phyloP scores from a whole-genome alignment of 2,329 filamentous ascomycete genomes.

The Hirsutella minnesotensis region DNA sequence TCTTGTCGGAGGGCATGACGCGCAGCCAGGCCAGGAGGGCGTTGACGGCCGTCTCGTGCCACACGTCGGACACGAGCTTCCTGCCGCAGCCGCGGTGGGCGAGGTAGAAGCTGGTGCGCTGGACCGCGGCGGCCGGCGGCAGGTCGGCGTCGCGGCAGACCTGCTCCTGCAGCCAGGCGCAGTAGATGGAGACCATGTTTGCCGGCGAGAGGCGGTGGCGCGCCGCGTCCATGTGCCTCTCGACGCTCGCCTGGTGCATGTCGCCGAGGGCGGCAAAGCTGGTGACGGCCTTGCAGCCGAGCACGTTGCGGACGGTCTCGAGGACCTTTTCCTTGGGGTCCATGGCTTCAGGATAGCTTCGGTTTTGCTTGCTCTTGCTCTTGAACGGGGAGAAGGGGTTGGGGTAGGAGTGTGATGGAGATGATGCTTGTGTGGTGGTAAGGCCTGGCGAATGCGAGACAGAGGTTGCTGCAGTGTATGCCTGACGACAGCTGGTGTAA shows the following conservation, averaged over 20 bases:
- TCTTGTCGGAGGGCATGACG: not conserved
- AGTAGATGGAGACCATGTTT: slow-evolving; percentile 13
- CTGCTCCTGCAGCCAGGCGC: slow-evolving; percentile 16
- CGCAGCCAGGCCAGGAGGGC: not conserved
- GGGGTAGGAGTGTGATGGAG: not conserved
- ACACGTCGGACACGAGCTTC: not conserved
- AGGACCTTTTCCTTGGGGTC: slow-evolving; percentile 8
- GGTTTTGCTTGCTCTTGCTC: not conserved
- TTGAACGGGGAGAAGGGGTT: not conserved
- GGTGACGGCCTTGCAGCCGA: slow-evolving; percentile 12
- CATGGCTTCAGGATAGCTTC: no score
- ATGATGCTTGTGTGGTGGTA: no score
- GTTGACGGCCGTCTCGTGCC: slow-evolving; percentile 1
- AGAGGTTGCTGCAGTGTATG: no score
- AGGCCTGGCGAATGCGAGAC: no score
- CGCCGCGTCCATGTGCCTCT: slow-evolving; percentile 8
- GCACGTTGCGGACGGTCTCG: slow-evolving; percentile 7
- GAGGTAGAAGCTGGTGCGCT: not conserved
- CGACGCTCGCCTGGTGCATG: slow-evolving; percentile 13
- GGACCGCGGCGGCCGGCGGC: not conserved
- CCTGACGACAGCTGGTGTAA: no score
- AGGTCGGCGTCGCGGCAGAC: not conserved
- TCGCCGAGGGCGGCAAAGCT: slow-evolving; percentile 10
- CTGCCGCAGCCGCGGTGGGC: not conserved
- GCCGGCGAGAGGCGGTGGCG: slow-evolving; percentile 3